phyloP scores from a whole-genome alignment of 768 basidiomycete species.

The Calvatia gigantea region DNA sequence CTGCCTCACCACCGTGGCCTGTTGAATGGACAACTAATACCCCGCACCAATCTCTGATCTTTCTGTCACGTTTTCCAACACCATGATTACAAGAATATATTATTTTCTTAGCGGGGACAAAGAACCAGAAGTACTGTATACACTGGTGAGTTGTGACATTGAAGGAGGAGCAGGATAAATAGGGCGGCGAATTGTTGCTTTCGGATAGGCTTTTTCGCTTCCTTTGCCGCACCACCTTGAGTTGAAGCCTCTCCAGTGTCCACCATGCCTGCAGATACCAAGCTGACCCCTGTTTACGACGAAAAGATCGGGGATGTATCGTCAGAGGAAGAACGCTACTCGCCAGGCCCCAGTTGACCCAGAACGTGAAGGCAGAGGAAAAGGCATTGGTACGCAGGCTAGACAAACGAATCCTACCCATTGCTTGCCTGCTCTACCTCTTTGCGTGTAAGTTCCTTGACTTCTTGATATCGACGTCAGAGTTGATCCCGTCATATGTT shows the following conservation, averaged over 20 bases:
- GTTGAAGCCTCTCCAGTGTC: neutral
- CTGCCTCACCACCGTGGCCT: neutral
- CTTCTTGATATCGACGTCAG: neutral
- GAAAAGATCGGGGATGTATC: slow-evolving; percentile 29
- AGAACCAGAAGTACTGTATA: slow-evolving; percentile 18
- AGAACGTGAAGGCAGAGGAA: slow-evolving; percentile 29
- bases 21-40: neutral
- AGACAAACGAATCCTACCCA: slow-evolving; percentile 65
- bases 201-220: slow-evolving; percentile 3
- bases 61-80: neutral
- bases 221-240: neutral
- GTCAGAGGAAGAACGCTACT: slow-evolving; percentile 8
- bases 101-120: slow-evolving; percentile 18
- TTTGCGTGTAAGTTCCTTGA: slow-evolving; percentile 59
- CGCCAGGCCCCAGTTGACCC: neutral
- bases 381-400: slow-evolving; percentile 57
- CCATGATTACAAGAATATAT: slow-evolving; percentile 22
- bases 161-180: slow-evolving; percentile 7
- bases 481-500: neutral
- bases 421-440: slow-evolving; percentile 70
- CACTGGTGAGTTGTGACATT: slow-evolving; percentile 26
- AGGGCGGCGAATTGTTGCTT: neutral
- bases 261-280: slow-evolving; percentile 14
- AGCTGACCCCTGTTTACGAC: slow-evolving; percentile 18
- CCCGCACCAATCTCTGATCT: slow-evolving; percentile 12